Base-by-base conservation (phyloP, 139 green algal genomes). In the Tetratostichococcus sp. region DNA sequence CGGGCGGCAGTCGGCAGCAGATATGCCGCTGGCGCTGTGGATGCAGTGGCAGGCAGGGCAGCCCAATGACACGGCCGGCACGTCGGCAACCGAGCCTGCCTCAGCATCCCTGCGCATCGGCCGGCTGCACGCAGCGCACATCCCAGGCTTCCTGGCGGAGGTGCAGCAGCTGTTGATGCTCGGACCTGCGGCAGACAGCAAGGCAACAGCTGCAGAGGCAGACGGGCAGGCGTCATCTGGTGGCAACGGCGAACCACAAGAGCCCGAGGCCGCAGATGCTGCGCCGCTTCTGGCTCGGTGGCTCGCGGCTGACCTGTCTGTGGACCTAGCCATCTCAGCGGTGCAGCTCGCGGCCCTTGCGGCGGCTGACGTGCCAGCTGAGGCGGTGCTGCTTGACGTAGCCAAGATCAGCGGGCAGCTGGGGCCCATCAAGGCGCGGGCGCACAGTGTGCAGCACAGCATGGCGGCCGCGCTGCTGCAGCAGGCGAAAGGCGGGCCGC, bases 41-140 rank as follows among this genome's bases (percentile, higher is more conserved):
- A 33, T 79, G 68, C 68, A 26, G 16, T 79, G 75, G 75, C 70
- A 79, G 75, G 31, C 68, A 25, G 50, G n/a, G 16, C 26, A 32
- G 4, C 2, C 62, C 3, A 4, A 22, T 16, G 50, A 22, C 62
- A 68, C 2, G 26, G 28, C 5, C n/a, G 28, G 26, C 62, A 25
- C 1, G 22, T 8, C 26, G 33, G 16, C 14, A 23, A 6, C 66
- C 30, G 0, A 32, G 6, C 30, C 42, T 26, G 68, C 73, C 6
- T 28, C 35, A 26, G 68, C 65, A 1, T 74, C 75, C 30, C 43
- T 75, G 28, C 75, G 74, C 59, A 33, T 79, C 33, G 75, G 75
- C 50, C 65, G 23, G 26, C 3, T 79, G n/a, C 43, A 42, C n/a
- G 33, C 34, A 19, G 68, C 71, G 1, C 65, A 79, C 33, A 67